Percentiles rank a stretch among this genome's conserved stretches.
These are phyloP conservation scores for Oryza coarctata DNA, from an alignment of 176 grass and related monocot genomes.

Conservation along the genomic window DNA sequence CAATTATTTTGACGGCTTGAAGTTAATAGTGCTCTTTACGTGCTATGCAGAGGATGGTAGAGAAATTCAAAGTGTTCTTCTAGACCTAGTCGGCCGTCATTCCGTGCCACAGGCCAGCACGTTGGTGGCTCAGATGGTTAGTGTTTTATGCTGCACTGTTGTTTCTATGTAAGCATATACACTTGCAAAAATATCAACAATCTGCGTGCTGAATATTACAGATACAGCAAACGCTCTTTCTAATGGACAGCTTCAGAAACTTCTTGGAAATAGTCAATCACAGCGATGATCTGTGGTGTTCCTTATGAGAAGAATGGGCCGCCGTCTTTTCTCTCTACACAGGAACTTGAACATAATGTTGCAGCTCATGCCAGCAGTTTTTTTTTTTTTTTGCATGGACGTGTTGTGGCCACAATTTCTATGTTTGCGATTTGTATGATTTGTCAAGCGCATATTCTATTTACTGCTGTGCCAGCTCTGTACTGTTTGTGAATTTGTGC, in stretches of 20 bases:
- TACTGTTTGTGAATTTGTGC: not conserved
- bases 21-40: conserved; percentile 12
- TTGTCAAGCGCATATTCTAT: conserved; percentile 3
- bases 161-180: not conserved
- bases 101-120: conserved; percentile 87
- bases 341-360: conserved; percentile 3
- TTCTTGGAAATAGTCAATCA: conserved; percentile 61
- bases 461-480: not conserved
- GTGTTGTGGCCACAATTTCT: conserved; percentile 20
- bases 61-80: conserved; percentile 83
- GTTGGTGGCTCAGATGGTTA: conserved; percentile 87
- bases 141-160: conserved; percentile 27
- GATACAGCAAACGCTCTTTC: conserved; percentile 55
- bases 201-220: conserved; percentile 24
- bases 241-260: conserved; percentile 65
- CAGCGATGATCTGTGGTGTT: conserved; percentile 22
- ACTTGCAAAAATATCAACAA: not conserved
- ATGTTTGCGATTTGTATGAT: conserved; percentile 16
- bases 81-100: conserved; percentile 73
- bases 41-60: conserved; percentile 57
- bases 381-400: conserved; percentile 3
- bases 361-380: not conserved
- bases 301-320: not conserved
- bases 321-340: not conserved
- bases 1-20: not conserved